These are phyloP conservation scores for Sugiyamaella xylanicola DNA, from an alignment of 1,139 yeast species.

Conservation along the genomic window DNA sequence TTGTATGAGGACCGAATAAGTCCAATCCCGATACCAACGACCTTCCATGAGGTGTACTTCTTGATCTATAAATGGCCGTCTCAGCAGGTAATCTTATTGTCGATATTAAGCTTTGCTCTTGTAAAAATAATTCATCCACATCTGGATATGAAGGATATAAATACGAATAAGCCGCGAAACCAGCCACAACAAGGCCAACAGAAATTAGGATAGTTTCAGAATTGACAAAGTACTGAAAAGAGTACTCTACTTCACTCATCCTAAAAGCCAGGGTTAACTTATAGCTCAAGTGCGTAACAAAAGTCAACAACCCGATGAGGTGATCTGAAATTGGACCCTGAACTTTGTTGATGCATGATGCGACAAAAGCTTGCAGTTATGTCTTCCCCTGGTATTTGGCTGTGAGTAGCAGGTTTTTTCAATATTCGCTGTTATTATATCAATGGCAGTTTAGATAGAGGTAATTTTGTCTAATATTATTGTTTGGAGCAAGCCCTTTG, in stretches of 20 bases:
- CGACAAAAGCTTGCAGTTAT: neutral
- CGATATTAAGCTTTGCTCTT: constrained; percentile 57
- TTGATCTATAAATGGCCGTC: constrained; percentile 65
- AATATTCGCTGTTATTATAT: too few species aligned
- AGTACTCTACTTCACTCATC: too few species aligned
- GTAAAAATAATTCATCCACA: constrained; percentile 55
- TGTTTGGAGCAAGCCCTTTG: too few species aligned
- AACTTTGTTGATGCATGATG: neutral
- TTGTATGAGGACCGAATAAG: constrained; percentile 46
- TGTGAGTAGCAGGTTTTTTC: too few species aligned
- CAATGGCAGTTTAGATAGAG: too few species aligned
- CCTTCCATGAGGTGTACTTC: constrained; percentile 49
- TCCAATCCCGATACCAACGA: constrained; percentile 53
- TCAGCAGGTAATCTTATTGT: constrained; percentile 56
- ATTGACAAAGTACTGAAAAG: constrained; percentile 8
- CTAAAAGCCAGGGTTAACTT: too few species aligned
- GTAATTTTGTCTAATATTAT: too few species aligned
- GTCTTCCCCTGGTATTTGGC: too few species aligned
- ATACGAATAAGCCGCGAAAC: constrained; percentile 31
- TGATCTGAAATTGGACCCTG: neutral
- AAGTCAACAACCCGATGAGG: neutral
- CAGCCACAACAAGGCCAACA: constrained; percentile 31
- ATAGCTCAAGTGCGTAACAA: too few species aligned
- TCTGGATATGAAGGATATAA: constrained; percentile 46
- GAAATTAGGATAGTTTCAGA: constrained; percentile 29